Evolutionary conservation across 2,329 filamentous ascomycete species (phyloP).

Genomic region (Cryphonectria parasitica): DNA sequence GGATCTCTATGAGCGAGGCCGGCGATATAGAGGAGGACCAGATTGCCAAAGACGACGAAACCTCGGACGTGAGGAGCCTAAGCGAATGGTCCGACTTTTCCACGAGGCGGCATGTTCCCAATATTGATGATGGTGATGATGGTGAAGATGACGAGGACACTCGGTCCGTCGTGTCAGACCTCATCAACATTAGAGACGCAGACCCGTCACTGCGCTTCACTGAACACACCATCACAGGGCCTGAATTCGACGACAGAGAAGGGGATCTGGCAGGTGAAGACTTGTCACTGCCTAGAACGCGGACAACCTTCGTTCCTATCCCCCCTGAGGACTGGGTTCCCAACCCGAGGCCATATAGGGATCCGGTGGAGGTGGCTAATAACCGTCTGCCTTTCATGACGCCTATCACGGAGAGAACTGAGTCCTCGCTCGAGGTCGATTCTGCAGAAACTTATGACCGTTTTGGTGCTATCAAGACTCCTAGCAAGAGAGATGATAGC

Average conservation of each 20-base stretch:
- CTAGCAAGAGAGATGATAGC: slow-evolving; percentile 60
- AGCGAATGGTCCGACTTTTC: slow-evolving; percentile 92
- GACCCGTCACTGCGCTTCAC: slow-evolving; percentile 34
- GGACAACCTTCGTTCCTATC: slow-evolving; percentile 74
- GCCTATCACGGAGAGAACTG: slow-evolving; percentile 93
- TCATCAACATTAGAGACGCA: slow-evolving; percentile 44
- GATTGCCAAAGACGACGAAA: slow-evolving; percentile 50
- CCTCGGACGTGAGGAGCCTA: slow-evolving; percentile 63
- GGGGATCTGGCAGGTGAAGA: slow-evolving; percentile 46
- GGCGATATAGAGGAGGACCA: slow-evolving; percentile 50
- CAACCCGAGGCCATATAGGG: slow-evolving; percentile 77
- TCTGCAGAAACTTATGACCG: slow-evolving; percentile 59
- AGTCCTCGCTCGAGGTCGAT: slow-evolving; percentile 76
- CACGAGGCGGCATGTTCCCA: slow-evolving; percentile 70
- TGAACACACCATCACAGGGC: slow-evolving; percentile 30
- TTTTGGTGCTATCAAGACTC: slow-evolving; percentile 70
- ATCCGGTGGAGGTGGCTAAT: slow-evolving; percentile 79
- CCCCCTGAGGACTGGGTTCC: slow-evolving; percentile 86
- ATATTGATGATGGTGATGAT: slow-evolving; percentile 40
- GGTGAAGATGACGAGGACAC: slow-evolving; percentile 44
- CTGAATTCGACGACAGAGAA: slow-evolving; percentile 38
- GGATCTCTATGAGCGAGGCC: slow-evolving; percentile 55
- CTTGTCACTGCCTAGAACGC: slow-evolving; percentile 52
- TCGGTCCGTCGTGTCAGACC: slow-evolving; percentile 39
- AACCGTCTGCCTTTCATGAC: slow-evolving; percentile 98